A percentile compares a stretch with the other conserved stretches of the same genome.
Evolutionary conservation across 1,284 basidiomycete genomes (phyloP).

Genomic region (Thecaphora thlaspeos): DNA sequence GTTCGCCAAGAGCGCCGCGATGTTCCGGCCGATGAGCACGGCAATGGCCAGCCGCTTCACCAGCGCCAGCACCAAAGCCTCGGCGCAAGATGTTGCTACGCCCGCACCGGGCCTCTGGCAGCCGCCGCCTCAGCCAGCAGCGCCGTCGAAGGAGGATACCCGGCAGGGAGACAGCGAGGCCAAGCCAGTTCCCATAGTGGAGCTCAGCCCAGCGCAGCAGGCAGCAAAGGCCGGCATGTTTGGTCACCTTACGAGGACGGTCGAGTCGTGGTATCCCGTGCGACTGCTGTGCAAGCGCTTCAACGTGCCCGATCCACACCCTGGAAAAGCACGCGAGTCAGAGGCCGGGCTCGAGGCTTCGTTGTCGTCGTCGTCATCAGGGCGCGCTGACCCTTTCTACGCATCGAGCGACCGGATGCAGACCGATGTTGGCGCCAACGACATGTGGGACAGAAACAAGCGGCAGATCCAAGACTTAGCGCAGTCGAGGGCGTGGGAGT

Average conservation of each 20-base stretch:
- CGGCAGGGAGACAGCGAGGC: slow-evolving; percentile 41
- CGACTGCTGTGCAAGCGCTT: slow-evolving; percentile 89
- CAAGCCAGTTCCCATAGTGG: slow-evolving; percentile 59
- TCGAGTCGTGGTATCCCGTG: slow-evolving; percentile 74
- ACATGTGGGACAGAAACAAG: slow-evolving; percentile 31
- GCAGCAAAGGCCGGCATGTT: slow-evolving; percentile 84
- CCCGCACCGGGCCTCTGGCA: slow-evolving; percentile 63
- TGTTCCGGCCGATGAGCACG: slow-evolving; percentile 87
- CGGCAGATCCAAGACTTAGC: slow-evolving; percentile 15
- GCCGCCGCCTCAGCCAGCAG: slow-evolving; percentile 47
- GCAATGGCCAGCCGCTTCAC: slow-evolving; percentile 93
- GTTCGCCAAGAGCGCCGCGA: slow-evolving; percentile 78
- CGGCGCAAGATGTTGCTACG: slow-evolving; percentile 60
- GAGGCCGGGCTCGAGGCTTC: slow-evolving; percentile 16
- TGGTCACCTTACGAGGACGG: slow-evolving; percentile 76
- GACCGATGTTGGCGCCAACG: slow-evolving; percentile 9
- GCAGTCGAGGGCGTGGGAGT: not conserved
- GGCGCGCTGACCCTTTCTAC: slow-evolving; percentile 15
- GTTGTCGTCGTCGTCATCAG: too few species aligned
- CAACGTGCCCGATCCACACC: slow-evolving; percentile 79
- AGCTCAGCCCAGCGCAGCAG: slow-evolving; percentile 68
- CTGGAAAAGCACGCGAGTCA: slow-evolving; percentile 53
- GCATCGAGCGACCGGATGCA: slow-evolving; percentile 2
- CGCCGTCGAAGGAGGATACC: slow-evolving; percentile 10
- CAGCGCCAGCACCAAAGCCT: slow-evolving; percentile 61